A percentile compares a stretch with the other conserved stretches of the same genome.
phyloP scores from a whole-genome alignment of 805 yeast species.

The Pichia eremophila region DNA sequence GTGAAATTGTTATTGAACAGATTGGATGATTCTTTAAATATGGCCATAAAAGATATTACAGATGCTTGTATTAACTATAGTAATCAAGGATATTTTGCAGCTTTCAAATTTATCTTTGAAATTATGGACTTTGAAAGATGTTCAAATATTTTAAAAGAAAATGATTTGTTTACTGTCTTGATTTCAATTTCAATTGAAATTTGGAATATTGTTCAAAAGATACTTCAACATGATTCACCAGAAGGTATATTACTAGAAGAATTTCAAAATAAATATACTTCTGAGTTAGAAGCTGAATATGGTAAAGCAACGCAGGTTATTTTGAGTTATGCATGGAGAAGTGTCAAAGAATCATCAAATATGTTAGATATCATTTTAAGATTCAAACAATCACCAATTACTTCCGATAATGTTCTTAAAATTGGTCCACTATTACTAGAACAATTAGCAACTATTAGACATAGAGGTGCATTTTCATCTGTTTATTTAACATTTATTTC shows the following conservation, averaged over 20 bases:
- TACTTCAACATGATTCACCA: slow-evolving; percentile 61
- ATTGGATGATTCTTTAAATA: slow-evolving; percentile 26
- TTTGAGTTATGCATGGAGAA: slow-evolving; percentile 71
- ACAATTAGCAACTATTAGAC: slow-evolving; percentile 69
- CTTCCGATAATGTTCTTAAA: slow-evolving; percentile 20
- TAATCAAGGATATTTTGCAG: slow-evolving; percentile 63
- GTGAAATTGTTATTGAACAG: slow-evolving; percentile 25
- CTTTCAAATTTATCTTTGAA: slow-evolving; percentile 35
- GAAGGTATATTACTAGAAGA: slow-evolving; percentile 52
- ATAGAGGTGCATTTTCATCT: slow-evolving; percentile 87
- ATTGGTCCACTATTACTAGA: slow-evolving; percentile 49
- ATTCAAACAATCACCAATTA: slow-evolving; percentile 17
- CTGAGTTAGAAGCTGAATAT: slow-evolving; percentile 24
- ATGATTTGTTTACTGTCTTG: slow-evolving; percentile 6
- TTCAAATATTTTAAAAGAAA: not conserved
- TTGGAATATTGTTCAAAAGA: slow-evolving; percentile 39
- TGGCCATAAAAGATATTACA: slow-evolving; percentile 28
- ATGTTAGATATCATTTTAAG: slow-evolving; percentile 39
- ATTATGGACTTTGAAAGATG: slow-evolving; percentile 10
- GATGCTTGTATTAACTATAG: slow-evolving; percentile 40
- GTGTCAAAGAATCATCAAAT: slow-evolving; percentile 64
- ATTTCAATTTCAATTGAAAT: slow-evolving; percentile 7
- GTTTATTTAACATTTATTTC: slow-evolving; percentile 72
- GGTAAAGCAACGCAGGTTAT: slow-evolving; percentile 37
- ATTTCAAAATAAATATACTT: slow-evolving; percentile 29